phyloP scores from a whole-genome alignment of 169 alveolate species.

The Eimeria falciformis region DNA sequence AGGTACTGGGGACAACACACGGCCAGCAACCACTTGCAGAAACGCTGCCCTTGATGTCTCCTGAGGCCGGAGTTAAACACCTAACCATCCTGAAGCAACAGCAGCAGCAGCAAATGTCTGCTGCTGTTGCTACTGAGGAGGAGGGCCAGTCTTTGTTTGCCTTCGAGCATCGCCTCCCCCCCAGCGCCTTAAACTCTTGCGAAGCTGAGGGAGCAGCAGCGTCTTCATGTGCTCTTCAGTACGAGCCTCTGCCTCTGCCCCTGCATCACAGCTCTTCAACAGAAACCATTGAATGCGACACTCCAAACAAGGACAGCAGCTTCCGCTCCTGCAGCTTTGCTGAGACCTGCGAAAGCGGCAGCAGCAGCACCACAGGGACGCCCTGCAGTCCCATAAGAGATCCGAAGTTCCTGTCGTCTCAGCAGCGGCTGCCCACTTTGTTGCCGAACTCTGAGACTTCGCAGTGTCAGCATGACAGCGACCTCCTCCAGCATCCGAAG shows the following conservation, averaged over 20 bases:
- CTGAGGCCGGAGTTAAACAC: no score
- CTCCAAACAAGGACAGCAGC: not conserved
- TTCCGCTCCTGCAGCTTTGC: not conserved
- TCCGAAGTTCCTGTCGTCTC: not conserved
- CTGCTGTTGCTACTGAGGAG: no score
- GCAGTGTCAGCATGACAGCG: not conserved
- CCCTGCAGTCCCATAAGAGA: not conserved
- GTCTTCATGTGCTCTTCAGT: not conserved
- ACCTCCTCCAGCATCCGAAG: no score
- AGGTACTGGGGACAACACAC: no score
- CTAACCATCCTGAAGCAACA: no score
- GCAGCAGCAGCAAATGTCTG: no score
- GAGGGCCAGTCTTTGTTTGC: no score
- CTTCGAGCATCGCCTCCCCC: no score
- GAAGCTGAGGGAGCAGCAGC: constrained; percentile 1
- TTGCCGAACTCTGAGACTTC: not conserved
- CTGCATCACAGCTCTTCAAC: not conserved
- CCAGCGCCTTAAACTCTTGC: no score
- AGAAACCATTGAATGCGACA: not conserved
- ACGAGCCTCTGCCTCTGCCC: not conserved
- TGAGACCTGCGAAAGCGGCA: not conserved
- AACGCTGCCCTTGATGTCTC: no score
- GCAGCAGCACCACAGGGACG: constrained; percentile 2
- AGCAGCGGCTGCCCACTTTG: not conserved
- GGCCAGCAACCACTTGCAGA: no score